These are phyloP conservation scores for Gremmenia infestans DNA, from an alignment of 2,329 filamentous ascomycete genomes.

Conservation along the genomic window DNA sequence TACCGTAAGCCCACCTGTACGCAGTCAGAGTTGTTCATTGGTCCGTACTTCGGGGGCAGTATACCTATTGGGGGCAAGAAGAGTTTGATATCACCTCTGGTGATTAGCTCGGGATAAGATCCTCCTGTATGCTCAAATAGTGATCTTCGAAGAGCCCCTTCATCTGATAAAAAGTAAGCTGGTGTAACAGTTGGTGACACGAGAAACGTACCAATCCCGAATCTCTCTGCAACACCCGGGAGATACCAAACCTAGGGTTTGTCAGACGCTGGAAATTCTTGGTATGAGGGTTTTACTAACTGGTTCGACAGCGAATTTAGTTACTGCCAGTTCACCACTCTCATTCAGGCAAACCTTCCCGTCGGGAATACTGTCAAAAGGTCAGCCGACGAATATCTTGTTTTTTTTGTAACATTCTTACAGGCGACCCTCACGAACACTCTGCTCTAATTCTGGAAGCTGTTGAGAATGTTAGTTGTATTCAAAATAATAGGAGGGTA, in stretches of 20 bases:
- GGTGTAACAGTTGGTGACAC: slow-evolving; percentile 25
- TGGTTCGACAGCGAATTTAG: slow-evolving; percentile 97
- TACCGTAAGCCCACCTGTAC: slow-evolving; percentile 68
- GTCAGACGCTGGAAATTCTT: background rate
- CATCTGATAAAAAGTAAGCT: slow-evolving; percentile 76
- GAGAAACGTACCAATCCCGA: slow-evolving; percentile 57
- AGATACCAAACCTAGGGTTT: slow-evolving; percentile 81
- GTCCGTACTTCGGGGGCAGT: slow-evolving; percentile 76
- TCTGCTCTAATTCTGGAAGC: slow-evolving; percentile 89
- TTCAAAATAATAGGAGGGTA: background rate
- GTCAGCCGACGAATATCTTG: slow-evolving; percentile 8
- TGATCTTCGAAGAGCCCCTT: slow-evolving; percentile 77
- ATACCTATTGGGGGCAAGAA: slow-evolving; percentile 91
- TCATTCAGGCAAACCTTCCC: slow-evolving; percentile 85
- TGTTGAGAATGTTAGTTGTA: slow-evolving; percentile 26
- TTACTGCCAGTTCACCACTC: slow-evolving; percentile 84
- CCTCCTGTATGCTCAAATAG: slow-evolving; percentile 95
- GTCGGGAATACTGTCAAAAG: slow-evolving; percentile 44
- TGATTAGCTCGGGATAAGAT: slow-evolving; percentile 95
- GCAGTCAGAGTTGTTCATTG: slow-evolving; percentile 7
- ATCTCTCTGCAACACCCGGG: slow-evolving; percentile 83
- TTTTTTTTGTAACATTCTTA: slow-evolving; percentile 30
- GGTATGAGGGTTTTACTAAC: slow-evolving; percentile 43
- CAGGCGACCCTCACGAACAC: slow-evolving; percentile 74
- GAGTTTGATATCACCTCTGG: slow-evolving; percentile 86